A percentile compares a stretch with the other conserved stretches of the same genome.
phyloP scores from a whole-genome alignment of 2,329 filamentous ascomycete species.

The Sordariomycetes sp. region DNA sequence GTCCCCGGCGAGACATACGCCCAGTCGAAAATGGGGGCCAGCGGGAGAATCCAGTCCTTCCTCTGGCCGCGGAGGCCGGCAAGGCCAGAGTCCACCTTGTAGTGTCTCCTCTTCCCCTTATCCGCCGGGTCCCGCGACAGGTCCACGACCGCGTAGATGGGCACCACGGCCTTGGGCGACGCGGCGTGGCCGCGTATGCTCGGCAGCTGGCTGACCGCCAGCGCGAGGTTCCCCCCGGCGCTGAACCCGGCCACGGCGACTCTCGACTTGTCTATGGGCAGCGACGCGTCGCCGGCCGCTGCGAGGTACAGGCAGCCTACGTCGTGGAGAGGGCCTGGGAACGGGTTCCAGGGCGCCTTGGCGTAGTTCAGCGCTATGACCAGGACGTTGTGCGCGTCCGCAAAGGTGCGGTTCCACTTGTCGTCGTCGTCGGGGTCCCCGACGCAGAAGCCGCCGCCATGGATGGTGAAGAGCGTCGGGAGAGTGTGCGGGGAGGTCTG shows the following conservation, averaged over 20 bases:
- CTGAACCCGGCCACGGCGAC: constrained; percentile 37
- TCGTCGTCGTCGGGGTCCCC: constrained; percentile 32
- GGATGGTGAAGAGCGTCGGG: constrained; percentile 36
- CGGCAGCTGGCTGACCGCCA: constrained; percentile 27
- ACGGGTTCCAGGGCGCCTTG: constrained; percentile 31
- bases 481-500: constrained; percentile 16
- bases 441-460: constrained; percentile 39
- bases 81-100: constrained; percentile 11
- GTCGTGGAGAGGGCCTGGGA: constrained; percentile 33
- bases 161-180: constrained; percentile 21
- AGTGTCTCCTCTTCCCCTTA: constrained; percentile 14
- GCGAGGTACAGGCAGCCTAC: constrained; percentile 29
- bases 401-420: constrained; percentile 31
- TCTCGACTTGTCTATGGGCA: constrained; percentile 31
- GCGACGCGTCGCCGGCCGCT: constrained; percentile 27
- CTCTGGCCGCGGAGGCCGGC: constrained; percentile 9
- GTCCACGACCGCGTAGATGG: constrained; percentile 30
- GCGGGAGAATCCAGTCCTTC: constrained; percentile 8
- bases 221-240: constrained; percentile 37
- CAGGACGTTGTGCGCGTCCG: constrained; percentile 25
- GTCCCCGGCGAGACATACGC: constrained; percentile 19
- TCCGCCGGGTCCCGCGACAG: constrained; percentile 15
- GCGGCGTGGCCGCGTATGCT: constrained; percentile 16
- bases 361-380: constrained; percentile 38
- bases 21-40: constrained; percentile 19